Conservation (phyloP, 768 basidiomycete genomes). For the Trametes cinnabarina region DNA sequence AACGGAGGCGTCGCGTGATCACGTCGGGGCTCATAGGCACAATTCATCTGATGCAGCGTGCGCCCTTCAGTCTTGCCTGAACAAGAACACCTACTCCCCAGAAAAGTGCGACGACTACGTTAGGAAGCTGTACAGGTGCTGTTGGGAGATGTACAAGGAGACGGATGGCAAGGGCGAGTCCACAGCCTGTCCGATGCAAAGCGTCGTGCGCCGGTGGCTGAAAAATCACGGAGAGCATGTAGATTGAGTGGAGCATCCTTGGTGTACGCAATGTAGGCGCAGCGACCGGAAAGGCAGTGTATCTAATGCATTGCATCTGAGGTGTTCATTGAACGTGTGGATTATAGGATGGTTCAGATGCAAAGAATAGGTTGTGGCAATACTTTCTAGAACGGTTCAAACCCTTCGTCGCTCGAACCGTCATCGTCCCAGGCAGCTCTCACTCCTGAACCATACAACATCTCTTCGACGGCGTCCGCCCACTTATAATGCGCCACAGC, state of each 20-base stretch:
- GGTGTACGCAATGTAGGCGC: no score
- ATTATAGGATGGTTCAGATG: no score
- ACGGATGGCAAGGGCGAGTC: constrained; percentile 43
- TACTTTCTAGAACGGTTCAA: not conserved
- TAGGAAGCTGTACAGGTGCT: constrained; percentile 59
- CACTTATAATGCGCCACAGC: not conserved
- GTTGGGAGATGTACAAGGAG: constrained; percentile 52
- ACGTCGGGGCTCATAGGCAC: not conserved
- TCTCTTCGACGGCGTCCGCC: not conserved
- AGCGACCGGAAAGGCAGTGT: no score
- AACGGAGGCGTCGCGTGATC: no score
- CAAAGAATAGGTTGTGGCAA: no score
- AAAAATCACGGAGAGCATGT: constrained; percentile 43
- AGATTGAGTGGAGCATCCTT: not conserved
- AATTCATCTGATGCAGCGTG: constrained; percentile 46
- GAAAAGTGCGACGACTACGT: constrained; percentile 58
- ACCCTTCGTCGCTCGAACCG: not conserved
- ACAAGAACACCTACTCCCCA: constrained; percentile 60
- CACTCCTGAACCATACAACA: not conserved
- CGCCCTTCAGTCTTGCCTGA: constrained; percentile 58
- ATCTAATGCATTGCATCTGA: no score
- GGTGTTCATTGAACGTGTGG: no score
- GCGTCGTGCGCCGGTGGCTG: constrained; percentile 57
- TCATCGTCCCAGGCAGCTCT: constrained; percentile 8
- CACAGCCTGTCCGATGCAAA: constrained; percentile 59